phyloP scores from a whole-genome alignment of 2,329 filamentous ascomycete genomes.

The Aspergillus puulaauensis region DNA sequence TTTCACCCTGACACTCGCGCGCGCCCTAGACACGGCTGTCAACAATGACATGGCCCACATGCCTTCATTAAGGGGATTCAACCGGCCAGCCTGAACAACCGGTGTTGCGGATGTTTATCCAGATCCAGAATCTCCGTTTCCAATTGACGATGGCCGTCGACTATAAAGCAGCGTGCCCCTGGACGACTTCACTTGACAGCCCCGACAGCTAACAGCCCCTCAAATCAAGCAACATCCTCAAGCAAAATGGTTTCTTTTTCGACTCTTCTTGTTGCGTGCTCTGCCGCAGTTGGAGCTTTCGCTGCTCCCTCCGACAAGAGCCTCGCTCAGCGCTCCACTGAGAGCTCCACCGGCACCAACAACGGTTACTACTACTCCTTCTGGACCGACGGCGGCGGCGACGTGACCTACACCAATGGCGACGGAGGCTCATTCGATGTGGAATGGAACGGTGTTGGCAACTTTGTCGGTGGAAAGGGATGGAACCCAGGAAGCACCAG shows the following conservation, averaged over 20 bases:
- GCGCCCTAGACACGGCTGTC: too few species aligned
- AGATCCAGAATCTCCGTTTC: too few species aligned
- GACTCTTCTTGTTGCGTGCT: constrained; percentile 23
- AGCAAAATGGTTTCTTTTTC: constrained; percentile 28
- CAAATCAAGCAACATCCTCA: too few species aligned
- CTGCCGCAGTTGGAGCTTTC: constrained; percentile 20
- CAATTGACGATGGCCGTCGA: too few species aligned
- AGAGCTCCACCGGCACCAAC: constrained; percentile 32
- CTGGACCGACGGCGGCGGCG: constrained; percentile 49
- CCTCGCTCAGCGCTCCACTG: constrained; percentile 18
- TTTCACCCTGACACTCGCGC: too few species aligned
- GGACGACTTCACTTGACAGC: not conserved
- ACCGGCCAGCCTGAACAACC: too few species aligned
- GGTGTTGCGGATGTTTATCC: too few species aligned
- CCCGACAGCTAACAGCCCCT: not conserved
- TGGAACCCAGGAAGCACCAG: constrained; percentile 55
- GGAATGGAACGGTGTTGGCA: constrained; percentile 49
- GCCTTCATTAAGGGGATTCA: too few species aligned
- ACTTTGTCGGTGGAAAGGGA: constrained; percentile 60
- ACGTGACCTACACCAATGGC: constrained; percentile 49
- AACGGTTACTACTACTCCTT: constrained; percentile 52
- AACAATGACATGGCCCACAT: too few species aligned
- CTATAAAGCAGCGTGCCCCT: too few species aligned
- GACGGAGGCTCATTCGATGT: constrained; percentile 47
- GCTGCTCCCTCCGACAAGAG: constrained; percentile 22